Evolutionary conservation across 2,329 filamentous ascomycete genomes (phyloP).

Genomic region (Alternaria consortialis): DNA sequence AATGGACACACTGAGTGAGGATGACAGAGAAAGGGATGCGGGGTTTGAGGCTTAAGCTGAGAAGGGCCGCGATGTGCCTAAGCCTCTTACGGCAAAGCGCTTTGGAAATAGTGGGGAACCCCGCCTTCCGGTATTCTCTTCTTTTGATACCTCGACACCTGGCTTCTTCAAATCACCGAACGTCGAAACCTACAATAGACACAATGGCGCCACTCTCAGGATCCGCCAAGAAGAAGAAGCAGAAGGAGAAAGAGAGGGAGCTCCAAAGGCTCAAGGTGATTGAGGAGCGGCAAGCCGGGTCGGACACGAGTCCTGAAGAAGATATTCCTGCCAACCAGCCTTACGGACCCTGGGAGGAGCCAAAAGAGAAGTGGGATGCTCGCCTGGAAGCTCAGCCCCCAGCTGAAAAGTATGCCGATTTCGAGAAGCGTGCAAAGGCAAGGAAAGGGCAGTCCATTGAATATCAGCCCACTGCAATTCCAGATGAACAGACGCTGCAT

Average conservation of each 20-base stretch:
- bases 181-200: not conserved
- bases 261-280: constrained; percentile 8
- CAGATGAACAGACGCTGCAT: constrained; percentile 5
- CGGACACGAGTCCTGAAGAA: constrained; percentile 9
- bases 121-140: constrained; percentile 2
- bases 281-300: constrained; percentile 2
- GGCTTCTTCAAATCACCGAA: not conserved
- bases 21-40: not conserved
- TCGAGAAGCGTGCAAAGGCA: constrained; percentile 5
- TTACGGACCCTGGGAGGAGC: constrained; percentile 5
- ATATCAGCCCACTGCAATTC: not conserved
- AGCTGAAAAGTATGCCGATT: not conserved
- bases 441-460: constrained; percentile 4
- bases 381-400: constrained; percentile 1
- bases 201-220: not conserved
- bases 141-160: not conserved
- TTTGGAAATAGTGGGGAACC: not conserved
- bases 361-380: constrained; percentile 6
- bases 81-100: not conserved
- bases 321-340: not conserved
- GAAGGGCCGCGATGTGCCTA: not conserved
- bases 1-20: not conserved
- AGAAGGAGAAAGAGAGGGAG: constrained; percentile 6
- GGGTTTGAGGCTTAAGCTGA: not conserved
- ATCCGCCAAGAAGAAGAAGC: constrained; percentile 5